A percentile compares a stretch with the other conserved stretches of the same genome.
These are phyloP conservation scores for Fraxinus xanthoxyloides DNA, from an alignment of 305 asterid genomes.

Conservation along the genomic window DNA sequence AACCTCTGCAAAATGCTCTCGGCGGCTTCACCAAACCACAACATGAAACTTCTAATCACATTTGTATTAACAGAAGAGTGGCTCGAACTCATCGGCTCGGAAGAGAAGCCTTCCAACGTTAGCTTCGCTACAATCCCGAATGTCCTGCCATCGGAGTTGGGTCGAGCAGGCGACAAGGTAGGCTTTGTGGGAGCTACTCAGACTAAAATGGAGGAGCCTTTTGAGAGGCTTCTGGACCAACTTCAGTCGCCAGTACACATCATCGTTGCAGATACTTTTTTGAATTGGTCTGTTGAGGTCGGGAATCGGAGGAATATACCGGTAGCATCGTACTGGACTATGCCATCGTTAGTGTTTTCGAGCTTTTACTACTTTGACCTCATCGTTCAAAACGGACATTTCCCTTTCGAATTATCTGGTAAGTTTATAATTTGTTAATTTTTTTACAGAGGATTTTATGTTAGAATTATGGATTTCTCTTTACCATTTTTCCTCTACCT, in stretches of 20 bases:
- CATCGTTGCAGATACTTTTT: conserved; percentile 43
- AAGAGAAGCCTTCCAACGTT: conserved; percentile 36
- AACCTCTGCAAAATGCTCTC: conserved; percentile 64
- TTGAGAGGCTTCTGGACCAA: conserved; percentile 45
- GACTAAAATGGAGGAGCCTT: conserved; percentile 58
- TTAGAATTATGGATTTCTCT: not conserved
- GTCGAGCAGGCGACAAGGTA: conserved; percentile 54
- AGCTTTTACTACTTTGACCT: conserved; percentile 51
- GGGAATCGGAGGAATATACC: conserved; percentile 53
- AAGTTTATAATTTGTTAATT: conserved; percentile 8
- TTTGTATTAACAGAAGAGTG: conserved; percentile 73
- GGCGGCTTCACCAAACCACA: not conserved
- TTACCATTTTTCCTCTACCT: not conserved
- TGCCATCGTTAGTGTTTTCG: conserved; percentile 53
- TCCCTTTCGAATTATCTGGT: conserved; percentile 50
- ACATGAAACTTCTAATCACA: conserved; percentile 37
- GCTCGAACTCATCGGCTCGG: conserved; percentile 54
- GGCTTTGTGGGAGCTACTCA: conserved; percentile 51
- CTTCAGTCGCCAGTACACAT: conserved; percentile 31
- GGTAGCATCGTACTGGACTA: conserved; percentile 64
- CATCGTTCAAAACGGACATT: conserved; percentile 34
- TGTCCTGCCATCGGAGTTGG: conserved; percentile 51
- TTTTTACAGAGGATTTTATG: not conserved
- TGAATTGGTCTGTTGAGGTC: conserved; percentile 51
- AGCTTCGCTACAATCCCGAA: conserved; percentile 58